Base-by-base conservation (phyloP, 768 basidiomycete species). In the Pisolithus marmoratus region DNA sequence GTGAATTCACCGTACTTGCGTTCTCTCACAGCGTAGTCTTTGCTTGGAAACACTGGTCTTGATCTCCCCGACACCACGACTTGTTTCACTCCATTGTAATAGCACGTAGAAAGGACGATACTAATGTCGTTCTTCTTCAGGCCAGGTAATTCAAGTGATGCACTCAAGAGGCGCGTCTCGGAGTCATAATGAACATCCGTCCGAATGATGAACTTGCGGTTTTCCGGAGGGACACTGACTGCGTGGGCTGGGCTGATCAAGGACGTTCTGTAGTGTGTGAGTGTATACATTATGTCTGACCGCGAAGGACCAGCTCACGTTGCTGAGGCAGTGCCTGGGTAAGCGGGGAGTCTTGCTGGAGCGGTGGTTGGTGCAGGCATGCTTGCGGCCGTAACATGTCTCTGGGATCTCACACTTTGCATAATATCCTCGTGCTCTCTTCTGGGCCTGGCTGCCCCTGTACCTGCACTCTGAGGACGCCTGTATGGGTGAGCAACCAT, bases 101-200 rank as follows among this genome's bases (percentile, higher is more conserved):
- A 63, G 61, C 81, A 82, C 54, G 78, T 82, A 46, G 78, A 76
- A 50, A 90, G 74, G 46, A 74, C 75, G 68, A 88, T 72, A 54
- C 68, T 76, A 48, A 89, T 58, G 59, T 86, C 81, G 55, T 65
- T 64, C 55, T 72, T 78, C 61, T 75, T 77, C 62, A 87, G 71
- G 40, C 87, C 87, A 4, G 87, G 87, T 27, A 88, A 71, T 67
- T 88, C 85, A 61, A 87, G 76, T 69, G 81, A 73, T 48, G 80
- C 82, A 52, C 74, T 76, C 59, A 87, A 68, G 37, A 73, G 61
- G 63, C 74, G 73, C 47, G 74, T 77, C 31, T 73, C 71, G 36
- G 63, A 58, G 61, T 82, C 76, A 70, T 80, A 84, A 61, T 78
- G 73, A 48, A 83, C 68, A 67, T 88, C 87, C 27, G 80, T 72